Evolutionary conservation across 192 early-diverging fungal species (phyloP).

Genomic region (Coemansia sp.): DNA sequence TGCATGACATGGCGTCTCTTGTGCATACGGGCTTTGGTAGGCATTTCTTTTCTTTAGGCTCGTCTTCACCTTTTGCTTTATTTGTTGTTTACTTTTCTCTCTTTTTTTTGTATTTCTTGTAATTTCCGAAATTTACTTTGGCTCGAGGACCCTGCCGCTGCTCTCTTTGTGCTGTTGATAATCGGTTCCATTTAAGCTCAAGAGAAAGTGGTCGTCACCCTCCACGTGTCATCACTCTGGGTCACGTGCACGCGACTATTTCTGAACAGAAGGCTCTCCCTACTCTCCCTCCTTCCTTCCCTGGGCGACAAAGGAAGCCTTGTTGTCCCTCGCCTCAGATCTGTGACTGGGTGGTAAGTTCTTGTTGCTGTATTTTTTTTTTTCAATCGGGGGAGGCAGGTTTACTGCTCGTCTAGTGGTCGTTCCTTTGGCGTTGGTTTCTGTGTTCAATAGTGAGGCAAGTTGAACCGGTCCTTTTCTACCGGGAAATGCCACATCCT

Average conservation of each 20-base stretch:
- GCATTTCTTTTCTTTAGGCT: not conserved
- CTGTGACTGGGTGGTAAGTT: conserved; percentile 1
- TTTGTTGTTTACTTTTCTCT: not conserved
- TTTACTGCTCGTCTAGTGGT: not conserved
- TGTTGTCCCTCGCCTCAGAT: not conserved
- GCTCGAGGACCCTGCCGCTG: not conserved
- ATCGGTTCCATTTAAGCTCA: not conserved
- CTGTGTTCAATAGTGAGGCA: not conserved
- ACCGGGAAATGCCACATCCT: not conserved
- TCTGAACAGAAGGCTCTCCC: not conserved
- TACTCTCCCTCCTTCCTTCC: not conserved
- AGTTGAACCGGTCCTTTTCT: not conserved
- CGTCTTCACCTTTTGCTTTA: not conserved
- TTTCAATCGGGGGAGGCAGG: not conserved
- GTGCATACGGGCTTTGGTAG: not conserved
- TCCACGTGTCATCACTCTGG: not conserved
- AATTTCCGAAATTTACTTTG: not conserved
- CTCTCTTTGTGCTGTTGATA: conserved; percentile 8
- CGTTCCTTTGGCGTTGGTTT: not conserved
- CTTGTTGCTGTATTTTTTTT: too few species aligned
- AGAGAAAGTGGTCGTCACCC: not conserved
- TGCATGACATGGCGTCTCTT: not conserved
- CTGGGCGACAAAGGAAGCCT: not conserved
- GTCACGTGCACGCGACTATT: not conserved
- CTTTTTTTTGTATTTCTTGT: conserved; percentile 2